Conservation (phyloP, 2,329 filamentous ascomycete species). For the Arthrobotrys pseudoclavata region DNA sequence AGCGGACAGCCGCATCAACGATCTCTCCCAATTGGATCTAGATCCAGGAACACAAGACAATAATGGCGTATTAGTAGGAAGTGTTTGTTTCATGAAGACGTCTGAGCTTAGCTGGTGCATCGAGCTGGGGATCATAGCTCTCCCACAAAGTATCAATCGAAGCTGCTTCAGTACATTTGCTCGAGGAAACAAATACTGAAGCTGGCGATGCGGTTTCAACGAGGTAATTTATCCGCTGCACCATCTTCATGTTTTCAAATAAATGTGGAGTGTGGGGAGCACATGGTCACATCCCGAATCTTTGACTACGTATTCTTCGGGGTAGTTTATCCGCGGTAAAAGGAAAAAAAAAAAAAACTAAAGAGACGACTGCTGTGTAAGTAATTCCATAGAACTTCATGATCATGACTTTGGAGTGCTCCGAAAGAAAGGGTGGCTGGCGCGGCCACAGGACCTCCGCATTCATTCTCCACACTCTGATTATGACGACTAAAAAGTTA, state of each 20-base stretch:
- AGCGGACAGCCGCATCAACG: background rate
- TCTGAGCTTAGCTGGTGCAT: constrained; percentile 16
- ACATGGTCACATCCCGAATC: constrained; percentile 36
- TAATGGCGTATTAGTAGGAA: background rate
- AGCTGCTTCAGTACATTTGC: background rate
- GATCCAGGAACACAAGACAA: constrained; percentile 16
- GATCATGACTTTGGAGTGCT: background rate
- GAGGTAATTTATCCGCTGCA: constrained; percentile 36
- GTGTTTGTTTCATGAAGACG: constrained; percentile 17
- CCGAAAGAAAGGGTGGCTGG: background rate
- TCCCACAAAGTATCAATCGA: background rate
- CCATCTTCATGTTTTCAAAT: background rate
- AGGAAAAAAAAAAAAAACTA: constrained; percentile 5
- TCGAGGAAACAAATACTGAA: background rate
- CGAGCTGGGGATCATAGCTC: background rate
- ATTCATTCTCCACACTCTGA: constrained; percentile 42
- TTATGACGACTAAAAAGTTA: constrained; percentile 4
- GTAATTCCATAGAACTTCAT: constrained; percentile 6
- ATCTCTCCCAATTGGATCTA: background rate
- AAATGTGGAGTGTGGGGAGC: constrained; percentile 4
- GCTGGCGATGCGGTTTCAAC: background rate
- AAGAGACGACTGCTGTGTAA: background rate
- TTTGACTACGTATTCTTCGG: background rate
- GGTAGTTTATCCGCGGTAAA: constrained; percentile 32
- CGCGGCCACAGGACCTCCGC: constrained; percentile 47